Conservation (phyloP, 306 rosid genomes). For the Alnus rubra region DNA sequence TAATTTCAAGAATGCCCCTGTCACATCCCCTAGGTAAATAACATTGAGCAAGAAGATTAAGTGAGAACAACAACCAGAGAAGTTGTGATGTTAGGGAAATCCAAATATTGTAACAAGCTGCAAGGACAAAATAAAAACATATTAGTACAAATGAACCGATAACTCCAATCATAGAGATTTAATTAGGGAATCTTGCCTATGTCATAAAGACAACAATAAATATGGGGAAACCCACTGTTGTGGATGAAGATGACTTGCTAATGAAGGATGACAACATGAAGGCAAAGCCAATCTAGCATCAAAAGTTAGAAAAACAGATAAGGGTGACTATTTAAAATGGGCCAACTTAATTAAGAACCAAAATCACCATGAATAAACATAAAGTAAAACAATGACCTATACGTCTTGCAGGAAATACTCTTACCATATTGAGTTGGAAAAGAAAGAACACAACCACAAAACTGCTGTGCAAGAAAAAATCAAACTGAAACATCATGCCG, state of each 20-base stretch:
- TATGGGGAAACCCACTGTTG: conserved; percentile 65
- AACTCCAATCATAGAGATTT: conserved; percentile 19
- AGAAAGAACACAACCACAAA: conserved; percentile 71
- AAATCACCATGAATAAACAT: conserved; percentile 14
- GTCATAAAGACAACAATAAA: conserved; percentile 70
- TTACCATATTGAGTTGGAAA: conserved; percentile 86
- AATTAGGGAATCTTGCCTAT: conserved; percentile 61
- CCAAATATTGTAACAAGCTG: conserved; percentile 61
- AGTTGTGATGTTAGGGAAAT: conserved; percentile 42
- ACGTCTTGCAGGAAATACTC: conserved; percentile 23
- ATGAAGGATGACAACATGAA: conserved; percentile 88
- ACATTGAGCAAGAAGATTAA: conserved; percentile 64
- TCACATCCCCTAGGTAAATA: too few species aligned
- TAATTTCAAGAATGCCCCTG: too few species aligned
- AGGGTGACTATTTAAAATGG: conserved; percentile 1
- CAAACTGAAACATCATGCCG: conserved; percentile 85
- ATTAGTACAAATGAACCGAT: conserved; percentile 16
- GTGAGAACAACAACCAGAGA: conserved; percentile 82
- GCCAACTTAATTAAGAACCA: not conserved
- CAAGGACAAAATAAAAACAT: conserved; percentile 28
- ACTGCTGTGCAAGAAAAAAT: conserved; percentile 72
- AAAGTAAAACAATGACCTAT: conserved; percentile 4
- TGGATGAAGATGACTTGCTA: conserved; percentile 74
- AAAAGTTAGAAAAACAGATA: conserved; percentile 16
- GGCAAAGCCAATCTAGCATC: conserved; percentile 71